A percentile compares a stretch with the other conserved stretches of the same genome.
phyloP scores from a whole-genome alignment of 371 early-diverging fungal species.

The Dichotomocladium elegans region DNA sequence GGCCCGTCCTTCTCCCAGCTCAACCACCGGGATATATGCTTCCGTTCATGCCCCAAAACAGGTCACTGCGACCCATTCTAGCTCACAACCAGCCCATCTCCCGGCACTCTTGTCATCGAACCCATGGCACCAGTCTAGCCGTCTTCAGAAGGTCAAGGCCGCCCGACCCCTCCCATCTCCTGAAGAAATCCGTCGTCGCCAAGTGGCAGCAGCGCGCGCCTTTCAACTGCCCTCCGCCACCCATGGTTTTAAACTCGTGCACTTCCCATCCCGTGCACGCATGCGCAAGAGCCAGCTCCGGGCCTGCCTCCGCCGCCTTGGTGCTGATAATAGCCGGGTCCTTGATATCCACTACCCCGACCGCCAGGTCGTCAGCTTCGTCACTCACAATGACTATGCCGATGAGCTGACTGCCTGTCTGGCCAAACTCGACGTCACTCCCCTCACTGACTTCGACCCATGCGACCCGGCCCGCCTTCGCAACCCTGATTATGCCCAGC shows the following conservation, averaged over 20 bases:
- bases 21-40: not conserved
- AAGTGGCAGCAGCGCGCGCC: not conserved
- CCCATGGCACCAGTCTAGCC: not conserved
- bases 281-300: not conserved
- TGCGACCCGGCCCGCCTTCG: not conserved
- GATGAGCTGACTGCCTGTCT: not conserved
- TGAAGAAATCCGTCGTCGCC: not conserved
- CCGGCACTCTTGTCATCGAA: not conserved
- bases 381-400: constrained; percentile 5
- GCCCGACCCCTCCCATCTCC: not conserved
- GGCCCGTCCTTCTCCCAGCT: too few species aligned
- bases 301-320: not conserved
- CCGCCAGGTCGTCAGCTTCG: not conserved
- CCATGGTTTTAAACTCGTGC: not conserved
- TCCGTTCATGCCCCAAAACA: not conserved
- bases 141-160: not conserved
- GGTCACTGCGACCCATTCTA: not conserved
- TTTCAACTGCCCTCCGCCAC: not conserved
- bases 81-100: not conserved
- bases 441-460: constrained; percentile 2
- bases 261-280: not conserved
- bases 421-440: not conserved
- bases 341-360: constrained; percentile 8
- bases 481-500: constrained; percentile 7
- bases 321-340: not conserved